phyloP scores from a whole-genome alignment of 257 asterid species.

The Przewalskia tangutica region DNA sequence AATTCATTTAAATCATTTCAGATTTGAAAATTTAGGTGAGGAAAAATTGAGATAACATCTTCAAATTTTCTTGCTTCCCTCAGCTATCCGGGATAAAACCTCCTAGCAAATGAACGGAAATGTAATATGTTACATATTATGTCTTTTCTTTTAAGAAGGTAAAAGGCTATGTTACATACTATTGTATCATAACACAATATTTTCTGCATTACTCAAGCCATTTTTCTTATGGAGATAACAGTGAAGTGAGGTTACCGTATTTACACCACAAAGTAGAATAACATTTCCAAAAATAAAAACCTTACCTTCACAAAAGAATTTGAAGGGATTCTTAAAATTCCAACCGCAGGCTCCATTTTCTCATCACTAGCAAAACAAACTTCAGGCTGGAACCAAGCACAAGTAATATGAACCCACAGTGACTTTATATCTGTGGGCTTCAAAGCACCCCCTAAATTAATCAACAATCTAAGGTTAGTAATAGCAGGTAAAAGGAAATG shows the following conservation, averaged over 20 bases:
- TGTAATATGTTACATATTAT: neutral
- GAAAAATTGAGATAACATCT: neutral
- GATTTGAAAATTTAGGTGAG: neutral
- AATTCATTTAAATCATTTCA: neutral
- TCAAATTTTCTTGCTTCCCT: neutral
- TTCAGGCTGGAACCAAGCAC: slow-evolving; percentile 99
- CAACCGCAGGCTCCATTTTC: slow-evolving; percentile 96
- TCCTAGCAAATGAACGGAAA: neutral
- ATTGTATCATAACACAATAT: neutral
- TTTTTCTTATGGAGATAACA: neutral
- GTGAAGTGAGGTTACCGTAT: neutral
- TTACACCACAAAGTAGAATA: neutral
- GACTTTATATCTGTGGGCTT: slow-evolving; percentile 87
- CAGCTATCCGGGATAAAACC: neutral
- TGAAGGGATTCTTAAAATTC: slow-evolving; percentile 87
- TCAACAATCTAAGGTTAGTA: slow-evolving; percentile 10
- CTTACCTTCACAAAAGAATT: slow-evolving; percentile 83
- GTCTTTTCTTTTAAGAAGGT: neutral
- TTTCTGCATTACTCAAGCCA: neutral
- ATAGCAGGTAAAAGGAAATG: neutral
- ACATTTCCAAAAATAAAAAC: neutral
- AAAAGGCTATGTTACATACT: neutral
- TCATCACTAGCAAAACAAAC: slow-evolving; percentile 91
- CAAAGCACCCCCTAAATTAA: slow-evolving; percentile 77
- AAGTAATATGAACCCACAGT: slow-evolving; percentile 94